Evolutionary conservation across 768 basidiomycete genomes (phyloP).

Genomic region (Floccularia luteovirens): DNA sequence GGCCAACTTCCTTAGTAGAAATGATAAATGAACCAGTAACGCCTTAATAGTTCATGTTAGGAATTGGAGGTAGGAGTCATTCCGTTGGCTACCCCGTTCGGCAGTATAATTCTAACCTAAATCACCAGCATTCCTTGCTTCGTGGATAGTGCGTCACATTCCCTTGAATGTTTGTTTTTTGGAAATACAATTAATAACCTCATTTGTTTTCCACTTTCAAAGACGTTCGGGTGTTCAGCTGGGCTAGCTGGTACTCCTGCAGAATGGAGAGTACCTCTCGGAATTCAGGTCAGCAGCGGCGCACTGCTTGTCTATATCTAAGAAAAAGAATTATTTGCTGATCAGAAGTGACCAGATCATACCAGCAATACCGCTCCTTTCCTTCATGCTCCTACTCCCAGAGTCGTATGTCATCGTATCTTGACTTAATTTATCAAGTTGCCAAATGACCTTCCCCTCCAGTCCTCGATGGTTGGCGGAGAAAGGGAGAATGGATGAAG

Average conservation of each 20-base stretch:
- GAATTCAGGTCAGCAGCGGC: slow-evolving; percentile 24
- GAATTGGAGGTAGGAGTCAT: slow-evolving; percentile 28
- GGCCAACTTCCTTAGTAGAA: neutral
- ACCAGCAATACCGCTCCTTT: slow-evolving; percentile 39
- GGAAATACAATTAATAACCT: neutral
- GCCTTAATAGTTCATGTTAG: slow-evolving; percentile 35
- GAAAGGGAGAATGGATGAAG: slow-evolving; percentile 40
- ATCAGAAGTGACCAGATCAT: slow-evolving; percentile 19
- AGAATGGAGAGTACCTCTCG: slow-evolving; percentile 46
- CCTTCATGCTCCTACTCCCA: slow-evolving; percentile 43
- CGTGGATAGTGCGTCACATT: slow-evolving; percentile 27
- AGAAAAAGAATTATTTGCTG: neutral
- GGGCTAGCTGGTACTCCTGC: slow-evolving; percentile 26
- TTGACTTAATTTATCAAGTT: neutral
- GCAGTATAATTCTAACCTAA: neutral
- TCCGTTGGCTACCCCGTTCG: no score
- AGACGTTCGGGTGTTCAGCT: slow-evolving; percentile 34
- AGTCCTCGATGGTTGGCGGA: slow-evolving; percentile 46
- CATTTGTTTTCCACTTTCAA: neutral
- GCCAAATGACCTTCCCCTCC: neutral
- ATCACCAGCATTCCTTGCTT: slow-evolving; percentile 36
- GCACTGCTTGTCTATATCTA: no score
- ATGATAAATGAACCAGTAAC: neutral
- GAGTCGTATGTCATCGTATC: slow-evolving; percentile 30
- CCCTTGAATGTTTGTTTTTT: no score